Evolutionary conservation across 2,329 filamentous ascomycete species (phyloP), one percentile per base, ranked within the genome.

Genomic region (Dactylella cylindrospora): DNA sequence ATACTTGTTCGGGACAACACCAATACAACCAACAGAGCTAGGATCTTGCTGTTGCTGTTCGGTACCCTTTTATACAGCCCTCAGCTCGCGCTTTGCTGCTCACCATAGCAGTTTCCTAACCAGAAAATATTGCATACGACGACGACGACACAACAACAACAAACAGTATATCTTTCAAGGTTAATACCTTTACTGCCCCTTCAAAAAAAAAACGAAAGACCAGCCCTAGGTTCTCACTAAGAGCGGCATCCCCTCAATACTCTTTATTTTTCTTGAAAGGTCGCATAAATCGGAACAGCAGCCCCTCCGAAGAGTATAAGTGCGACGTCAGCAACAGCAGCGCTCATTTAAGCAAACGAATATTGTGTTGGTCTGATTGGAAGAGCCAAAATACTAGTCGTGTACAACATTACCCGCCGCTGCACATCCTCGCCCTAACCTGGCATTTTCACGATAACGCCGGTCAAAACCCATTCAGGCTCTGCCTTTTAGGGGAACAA

Each of bases 21-120:
- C n/a, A n/a, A 41, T 53, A 47, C 47, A 62, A 54, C 57, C 49
- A 62, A 62, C 57, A 46, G 17, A 12, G 12, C 38, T 20, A 23
- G 49, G 36, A 13, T 3, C 33, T 40, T 44, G 17, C 40, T 54
- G 49, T 44, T 53, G 28, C 26, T 50, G 45, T 54, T 50, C 54
- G 33, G 40, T 40, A 29, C 44, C 19, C 31, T 46, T 57, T 49
- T 53, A 54, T n/a, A n/a, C n/a, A n/a, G n/a, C n/a, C n/a, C n/a
- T n/a, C n/a, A n/a, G n/a, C n/a, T n/a, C n/a, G n/a, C n/a, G n/a
- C n/a, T n/a, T n/a, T n/a, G n/a, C n/a, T n/a, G n/a, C n/a, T n/a
- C n/a, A n/a, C n/a, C n/a, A n/a, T n/a, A n/a, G n/a, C n/a, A n/a
- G n/a, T n/a, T n/a, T n/a, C 44, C 36, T 38, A 38, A 38, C 29